Evolutionary conservation across 495 filamentous ascomycete genomes (phyloP).

Genomic region (Lepraria neglecta): DNA sequence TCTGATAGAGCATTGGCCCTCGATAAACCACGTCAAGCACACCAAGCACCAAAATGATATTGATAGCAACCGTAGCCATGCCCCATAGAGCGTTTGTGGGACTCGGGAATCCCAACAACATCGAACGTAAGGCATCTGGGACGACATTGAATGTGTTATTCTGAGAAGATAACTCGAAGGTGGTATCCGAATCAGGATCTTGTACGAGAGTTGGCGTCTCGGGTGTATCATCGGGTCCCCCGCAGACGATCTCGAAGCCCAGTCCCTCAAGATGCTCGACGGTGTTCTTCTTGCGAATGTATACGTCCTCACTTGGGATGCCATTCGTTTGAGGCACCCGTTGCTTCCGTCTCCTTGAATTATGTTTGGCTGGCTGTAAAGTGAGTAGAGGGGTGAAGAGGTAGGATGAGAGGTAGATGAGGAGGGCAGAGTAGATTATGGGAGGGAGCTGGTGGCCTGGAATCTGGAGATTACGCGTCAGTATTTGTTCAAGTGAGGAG

Average conservation of each 20-base stretch:
- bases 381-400: conserved; percentile 27
- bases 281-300: background rate
- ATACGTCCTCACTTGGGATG: background rate
- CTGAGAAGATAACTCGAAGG: background rate
- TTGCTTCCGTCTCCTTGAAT: background rate
- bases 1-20: conserved; percentile 58
- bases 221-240: background rate
- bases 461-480: conserved; percentile 42
- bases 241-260: background rate
- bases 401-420: conserved; percentile 66
- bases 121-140: conserved; percentile 47
- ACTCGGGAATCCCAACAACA: conserved; percentile 72
- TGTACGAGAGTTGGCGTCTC: background rate
- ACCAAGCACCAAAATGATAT: conserved; percentile 57
- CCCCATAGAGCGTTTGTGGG: conserved; percentile 52
- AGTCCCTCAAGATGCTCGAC: background rate
- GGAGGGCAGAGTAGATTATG: conserved; percentile 61
- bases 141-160: background rate
- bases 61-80: conserved; percentile 61
- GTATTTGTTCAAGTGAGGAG: conserved; percentile 24
- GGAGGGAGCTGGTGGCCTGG: conserved; percentile 58
- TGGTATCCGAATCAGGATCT: background rate
- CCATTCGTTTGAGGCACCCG: conserved; percentile 1
- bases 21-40: conserved; percentile 69
- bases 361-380: background rate